Base-by-base conservation (phyloP, 306 rosid genomes). In the Hippophae gyantsensis region DNA sequence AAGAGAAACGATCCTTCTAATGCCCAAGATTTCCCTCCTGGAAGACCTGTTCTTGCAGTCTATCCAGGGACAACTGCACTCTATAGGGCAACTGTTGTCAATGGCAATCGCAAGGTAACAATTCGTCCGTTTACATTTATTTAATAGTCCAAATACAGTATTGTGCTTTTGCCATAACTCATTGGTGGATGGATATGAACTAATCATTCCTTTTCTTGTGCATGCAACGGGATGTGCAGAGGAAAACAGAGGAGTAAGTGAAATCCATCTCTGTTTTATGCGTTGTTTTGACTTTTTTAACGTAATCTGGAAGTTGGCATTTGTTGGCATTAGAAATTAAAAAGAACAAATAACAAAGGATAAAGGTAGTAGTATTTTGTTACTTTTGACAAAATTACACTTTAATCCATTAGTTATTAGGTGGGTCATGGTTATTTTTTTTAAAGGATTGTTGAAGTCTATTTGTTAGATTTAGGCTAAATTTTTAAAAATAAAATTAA, bases 11-110 rank as follows among this genome's bases (percentile, higher is more conserved):
- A 92, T 61, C 88, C 93, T 78, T 69, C 93, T 11, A 75, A 70
- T 27, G 89, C 82, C 42, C 79, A 32, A 13, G 96, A 88, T 64
- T 88, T 88, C 54, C 85, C 84, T 47, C 64, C 87, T 7, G 95
- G 99, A 73, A 84, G 70, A 65, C 97, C 79, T 44, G 97, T 92
- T 64, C 79, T 92, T 76, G 99, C 99, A 40, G 99, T 92, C 64
- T 92, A 92, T 84, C 99, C 99, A 63, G 89, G 94, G 66, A 92
- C 99, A 43, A 92, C 96, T 58, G 99, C 99, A 56, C 97, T 92
- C 23, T 92, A 92, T 62, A 92, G 86, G 81, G 99, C 99, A 57
- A 92, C 99, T 6, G 99, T 92, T 68, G 97, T 88, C 69, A 88
- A 82, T 54, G 83, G 81, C 72, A 84, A 71, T 72, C 96, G 95